Base-by-base conservation (phyloP, 75 land plant genomes). In the Selaginella moellendorffii region DNA sequence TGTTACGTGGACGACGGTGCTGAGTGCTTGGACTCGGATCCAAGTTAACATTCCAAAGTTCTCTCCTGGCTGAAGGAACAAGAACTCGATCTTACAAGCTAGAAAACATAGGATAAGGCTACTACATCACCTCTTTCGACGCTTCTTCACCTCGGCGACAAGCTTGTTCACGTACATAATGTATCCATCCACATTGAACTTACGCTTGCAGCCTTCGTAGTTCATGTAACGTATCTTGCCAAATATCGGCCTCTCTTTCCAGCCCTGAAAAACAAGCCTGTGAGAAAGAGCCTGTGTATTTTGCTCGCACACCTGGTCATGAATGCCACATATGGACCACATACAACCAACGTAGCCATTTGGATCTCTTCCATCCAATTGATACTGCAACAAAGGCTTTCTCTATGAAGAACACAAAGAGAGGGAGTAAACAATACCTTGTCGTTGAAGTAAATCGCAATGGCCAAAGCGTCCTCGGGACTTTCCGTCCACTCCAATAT, bases 301-400 rank as follows among this genome's bases (percentile, higher is more conserved):
- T 56, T 8, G 8, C 2, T 8, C n/a, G 19, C 74, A 70, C 9
- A 87, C 98, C 98, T 95, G 99, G 61, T 95, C 99, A 70, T 95
- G 99, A 52, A 95, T 77, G 5, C 99, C 99, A 76, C 99, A 95
- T 25, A 95, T 95, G 26, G 99, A 89, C 99, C 99, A 95, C 99
- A 95, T 89, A 66, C 99, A 95, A 24, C 99, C 99, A 65, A 89
- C 96, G 69, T 95, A 95, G 59, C 99, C 99, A 79, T 73, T 95
- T 51, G 99, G 99, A 78, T 95, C 99, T 72, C 99, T 85, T 24
- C 99, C 99, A 77, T 95, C 99, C 17, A 95, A 76, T 65, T 95
- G 81, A 74, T 95, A 95, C 99, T 93, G 88, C 78, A 73, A 60
- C 14, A 19, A 63, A 42, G 14, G 21, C 18, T 14, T 24, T 2